A percentile compares a stretch with the other conserved stretches of the same genome.
Conservation (phyloP, 225 moss, liverwort and hornwort genomes). For the Straminergon stramineum region DNA sequence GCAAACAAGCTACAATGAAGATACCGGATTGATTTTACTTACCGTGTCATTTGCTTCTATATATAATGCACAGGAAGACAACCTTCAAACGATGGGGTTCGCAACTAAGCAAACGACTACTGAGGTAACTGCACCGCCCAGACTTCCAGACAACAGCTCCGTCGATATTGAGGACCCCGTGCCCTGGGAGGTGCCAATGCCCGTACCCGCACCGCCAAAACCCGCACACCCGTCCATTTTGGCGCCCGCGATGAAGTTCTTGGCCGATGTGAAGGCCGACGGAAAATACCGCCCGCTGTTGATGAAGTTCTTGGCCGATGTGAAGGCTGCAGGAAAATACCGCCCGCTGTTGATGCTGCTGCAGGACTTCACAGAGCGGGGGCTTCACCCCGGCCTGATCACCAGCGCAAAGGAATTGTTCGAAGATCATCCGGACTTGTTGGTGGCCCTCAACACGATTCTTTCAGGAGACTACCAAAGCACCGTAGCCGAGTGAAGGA, state of each 20-base stretch:
- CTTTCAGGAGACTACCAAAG: neutral
- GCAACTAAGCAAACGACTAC: neutral
- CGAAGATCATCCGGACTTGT: neutral
- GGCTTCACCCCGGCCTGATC: neutral
- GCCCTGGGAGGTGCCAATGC: neutral
- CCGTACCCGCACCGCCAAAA: neutral
- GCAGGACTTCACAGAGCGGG: neutral
- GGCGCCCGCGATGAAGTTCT: neutral
- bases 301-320: neutral
- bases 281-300: neutral
- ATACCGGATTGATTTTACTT: neutral
- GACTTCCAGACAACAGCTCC: neutral
- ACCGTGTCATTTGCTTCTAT: too few relatives aligned
- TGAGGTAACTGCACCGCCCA: neutral
- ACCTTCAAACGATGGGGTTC: neutral
- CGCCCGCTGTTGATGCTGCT: neutral
- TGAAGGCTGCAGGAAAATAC: neutral
- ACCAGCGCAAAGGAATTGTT: neutral
- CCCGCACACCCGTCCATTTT: neutral
- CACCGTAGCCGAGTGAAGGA: neutral
- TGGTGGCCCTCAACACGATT: neutral
- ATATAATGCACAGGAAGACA: neutral
- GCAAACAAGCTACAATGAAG: neutral
- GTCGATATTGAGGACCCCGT: neutral
- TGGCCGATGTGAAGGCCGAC: neutral